A percentile compares a stretch with the other conserved stretches of the same genome.
These are phyloP conservation scores for Botrytis galanthina DNA, from an alignment of 2,329 filamentous ascomycete species.

Conservation along the genomic window DNA sequence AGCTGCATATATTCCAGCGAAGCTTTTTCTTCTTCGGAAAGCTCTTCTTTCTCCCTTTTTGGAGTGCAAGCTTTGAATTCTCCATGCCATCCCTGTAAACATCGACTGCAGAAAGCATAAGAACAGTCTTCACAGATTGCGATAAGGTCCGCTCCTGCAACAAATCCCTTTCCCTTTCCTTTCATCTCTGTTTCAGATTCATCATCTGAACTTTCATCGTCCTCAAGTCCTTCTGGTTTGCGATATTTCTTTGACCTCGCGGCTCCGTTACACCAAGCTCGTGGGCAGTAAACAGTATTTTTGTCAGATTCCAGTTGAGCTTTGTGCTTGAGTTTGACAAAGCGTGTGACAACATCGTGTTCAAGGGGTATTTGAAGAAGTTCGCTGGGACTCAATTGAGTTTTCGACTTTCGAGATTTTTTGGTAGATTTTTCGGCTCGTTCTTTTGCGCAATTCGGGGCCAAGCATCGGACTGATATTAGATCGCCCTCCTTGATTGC, in stretches of 20 bases:
- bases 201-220: slow-evolving; percentile 55
- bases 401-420: slow-evolving; percentile 59
- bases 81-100: slow-evolving; percentile 83
- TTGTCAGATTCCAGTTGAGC: slow-evolving; percentile 89
- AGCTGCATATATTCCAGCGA: slow-evolving; percentile 78
- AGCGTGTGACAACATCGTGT: slow-evolving; percentile 74
- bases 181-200: slow-evolving; percentile 44
- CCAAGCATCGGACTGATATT: slow-evolving; percentile 73
- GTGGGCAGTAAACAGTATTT: slow-evolving; percentile 86
- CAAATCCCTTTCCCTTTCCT: slow-evolving; percentile 26
- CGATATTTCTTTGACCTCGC: slow-evolving; percentile 72
- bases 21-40: slow-evolving; percentile 81
- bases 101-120: slow-evolving; percentile 80
- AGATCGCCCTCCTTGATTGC: slow-evolving; percentile 86
- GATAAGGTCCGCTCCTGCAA: slow-evolving; percentile 58
- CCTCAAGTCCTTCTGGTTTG: slow-evolving; percentile 65
- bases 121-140: slow-evolving; percentile 84
- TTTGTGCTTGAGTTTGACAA: slow-evolving; percentile 88
- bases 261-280: slow-evolving; percentile 88
- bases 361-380: slow-evolving; percentile 73
- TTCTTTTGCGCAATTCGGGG: slow-evolving; percentile 73
- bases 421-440: slow-evolving; percentile 42
- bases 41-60: slow-evolving; percentile 63
- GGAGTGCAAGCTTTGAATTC: slow-evolving; percentile 70
- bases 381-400: slow-evolving; percentile 76